Evolutionary conservation across 441 rosid species (phyloP), one percentile per base, ranked within the genome.

Genomic region (Erodium trifolium): DNA sequence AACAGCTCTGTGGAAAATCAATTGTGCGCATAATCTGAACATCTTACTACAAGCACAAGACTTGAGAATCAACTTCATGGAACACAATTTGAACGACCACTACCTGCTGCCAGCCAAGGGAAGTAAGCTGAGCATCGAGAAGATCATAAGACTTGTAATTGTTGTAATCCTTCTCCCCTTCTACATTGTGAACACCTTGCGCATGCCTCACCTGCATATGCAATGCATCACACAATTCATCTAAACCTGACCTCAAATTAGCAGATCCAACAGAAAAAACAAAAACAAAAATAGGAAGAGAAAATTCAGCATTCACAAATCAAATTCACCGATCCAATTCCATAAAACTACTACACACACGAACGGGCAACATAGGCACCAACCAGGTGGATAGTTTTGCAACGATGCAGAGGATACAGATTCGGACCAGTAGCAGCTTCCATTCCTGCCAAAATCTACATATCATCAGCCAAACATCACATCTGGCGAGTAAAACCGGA

Each of bases 71-170:
- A 9, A 5, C 2, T 43, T 43, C 49, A 43, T 13, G 9, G 49
- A 41, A 6, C 2, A 41, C 47, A 41, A 41, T 41, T 41, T 41
- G 47, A 41, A 41, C 47, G 12, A 1, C 37, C 37, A 41, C 8
- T 9, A 41, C 88, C 86, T 84, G 86, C 53, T 78, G 74, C 88
- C 88, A 85, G 17, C 88, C 86, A 5, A 82, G 82, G n/a, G 74
- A 76, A n/a, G 88, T 85, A 49, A 85, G 83, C 39, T 75, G 27
- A 23, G 27, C 27, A 23, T 23, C 27, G 27, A 23, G 27, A 23
- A 23, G 2, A 23, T 23, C 27, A 45, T 78, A 79, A n/a, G 86
- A 82, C 34, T 76, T 31, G 66, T 80, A 82, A 2, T 72, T 73
- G 7, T 34, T 35, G 6, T 49, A 0, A 34, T 79, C 70, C 71